Base-by-base conservation (phyloP, 495 filamentous ascomycete genomes). In the Bryoglossum gracile region DNA sequence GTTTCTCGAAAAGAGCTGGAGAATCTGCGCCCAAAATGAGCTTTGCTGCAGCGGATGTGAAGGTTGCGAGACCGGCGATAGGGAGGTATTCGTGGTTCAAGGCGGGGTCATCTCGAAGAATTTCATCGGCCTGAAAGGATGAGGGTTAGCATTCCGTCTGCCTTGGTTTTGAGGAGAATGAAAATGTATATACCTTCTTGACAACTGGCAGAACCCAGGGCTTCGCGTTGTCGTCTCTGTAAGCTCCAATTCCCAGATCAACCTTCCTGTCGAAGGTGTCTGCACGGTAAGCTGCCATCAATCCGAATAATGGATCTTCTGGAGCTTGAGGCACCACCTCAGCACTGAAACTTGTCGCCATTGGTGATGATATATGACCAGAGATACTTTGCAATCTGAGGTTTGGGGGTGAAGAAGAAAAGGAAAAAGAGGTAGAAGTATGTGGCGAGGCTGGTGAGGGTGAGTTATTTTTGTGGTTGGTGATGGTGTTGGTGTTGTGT, bases 191-290 rank as follows among this genome's bases (percentile, higher is more conserved):
- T 68, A 95, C 91, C 83, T 92, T 90, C 68, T 87, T 92, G 43
- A 98, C 91, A 10, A 97, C 94, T 1, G 94, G 90, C 41, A 98
- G 71, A 46, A 98, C 78, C 94, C 94, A 98, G n/a, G 92, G 94
- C 70, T 96, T 96, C 42, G 88, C 89, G 64, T 94, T 82, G 66
- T 99, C 72, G 52, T 95, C 94, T 61, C 92, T 78, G 65, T 99
- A 97, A 51, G 94, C 94, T 57, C 92, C 92, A 72, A 97, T 90
- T 47, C 92, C 91, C 56, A 97, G 66, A 73, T 99, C 92, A 34
- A 99, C 84, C 69, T 99, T 99, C 62, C 86, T 81, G 43, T 84
- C 77, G 60, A 80, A 86, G 32, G 78, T 74, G 57, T 99, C 92
- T 36, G 84, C 85, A 57, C 80, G 79, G 72, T 83, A 97, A 42